These are phyloP conservation scores for Zygotorulaspora mrakii DNA, from an alignment of 1,139 yeast genomes.

Conservation along the genomic window DNA sequence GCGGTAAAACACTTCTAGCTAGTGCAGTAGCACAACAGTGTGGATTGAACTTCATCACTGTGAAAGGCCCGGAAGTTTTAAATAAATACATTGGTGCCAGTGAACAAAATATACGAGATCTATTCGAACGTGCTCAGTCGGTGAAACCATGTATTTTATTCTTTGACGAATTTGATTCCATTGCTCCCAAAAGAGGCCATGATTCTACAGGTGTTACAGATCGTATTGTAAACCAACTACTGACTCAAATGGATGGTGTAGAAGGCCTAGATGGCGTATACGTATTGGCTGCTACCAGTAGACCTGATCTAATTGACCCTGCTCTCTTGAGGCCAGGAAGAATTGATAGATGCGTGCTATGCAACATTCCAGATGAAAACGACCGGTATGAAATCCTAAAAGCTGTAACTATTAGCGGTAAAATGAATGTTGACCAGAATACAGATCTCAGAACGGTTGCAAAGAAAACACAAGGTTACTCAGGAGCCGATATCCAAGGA, in stretches of 20 bases:
- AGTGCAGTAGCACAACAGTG: conserved; percentile 94
- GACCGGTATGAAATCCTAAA: conserved; percentile 73
- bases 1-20: conserved; percentile 92
- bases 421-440: conserved; percentile 49
- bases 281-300: conserved; percentile 90
- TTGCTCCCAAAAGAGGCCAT: conserved; percentile 97
- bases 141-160: conserved; percentile 84
- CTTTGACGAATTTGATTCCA: conserved; percentile 95
- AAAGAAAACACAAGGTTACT: conserved; percentile 62
- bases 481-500: conserved; percentile 96
- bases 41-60: conserved; percentile 87
- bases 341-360: conserved; percentile 83
- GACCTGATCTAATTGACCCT: conserved; percentile 93
- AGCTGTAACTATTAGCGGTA: conserved; percentile 32
- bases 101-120: conserved; percentile 88
- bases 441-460: conserved; percentile 60
- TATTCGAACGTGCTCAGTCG: conserved; percentile 78
- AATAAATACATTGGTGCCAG: conserved; percentile 97
- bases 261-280: conserved; percentile 97
- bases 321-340: conserved; percentile 95
- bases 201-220: conserved; percentile 98
- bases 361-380: conserved; percentile 73
- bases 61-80: conserved; percentile 93
- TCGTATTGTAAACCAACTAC: conserved; percentile 92
- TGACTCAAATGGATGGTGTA: conserved; percentile 99